phyloP scores from a whole-genome alignment of 257 asterid species.

The Salvia splendens region DNA sequence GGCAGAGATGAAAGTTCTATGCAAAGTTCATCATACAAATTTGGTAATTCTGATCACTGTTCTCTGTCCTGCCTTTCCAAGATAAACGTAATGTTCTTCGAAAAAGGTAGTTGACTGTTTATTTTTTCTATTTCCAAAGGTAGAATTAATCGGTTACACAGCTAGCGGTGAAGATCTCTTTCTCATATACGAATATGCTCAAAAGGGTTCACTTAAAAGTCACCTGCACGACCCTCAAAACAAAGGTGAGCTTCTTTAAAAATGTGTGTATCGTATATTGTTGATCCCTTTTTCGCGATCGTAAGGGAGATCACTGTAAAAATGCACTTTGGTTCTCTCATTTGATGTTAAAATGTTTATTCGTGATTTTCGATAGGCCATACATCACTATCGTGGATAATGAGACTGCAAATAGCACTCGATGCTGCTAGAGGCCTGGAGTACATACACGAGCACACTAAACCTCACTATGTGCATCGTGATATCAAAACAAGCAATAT shows the following conservation, averaged over 20 bases:
- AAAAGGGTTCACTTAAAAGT: constrained; percentile 83
- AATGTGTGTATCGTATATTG: not conserved
- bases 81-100: constrained; percentile 3
- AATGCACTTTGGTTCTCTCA: not conserved
- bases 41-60: constrained; percentile 59
- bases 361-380: constrained; percentile 54
- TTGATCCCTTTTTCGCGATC: not conserved
- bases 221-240: constrained; percentile 90
- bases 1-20: constrained; percentile 94
- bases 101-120: constrained; percentile 31
- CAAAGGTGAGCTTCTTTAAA: constrained; percentile 53
- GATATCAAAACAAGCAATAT: constrained; percentile 96
- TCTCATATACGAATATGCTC: constrained; percentile 87
- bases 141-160: constrained; percentile 92
- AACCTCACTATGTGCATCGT: constrained; percentile 93
- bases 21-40: constrained; percentile 96
- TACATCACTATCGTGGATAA: constrained; percentile 82
- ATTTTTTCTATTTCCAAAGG: constrained; percentile 56
- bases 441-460: constrained; percentile 97
- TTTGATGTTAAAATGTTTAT: constrained; percentile 9
- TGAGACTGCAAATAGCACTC: constrained; percentile 96
- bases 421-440: constrained; percentile 97
- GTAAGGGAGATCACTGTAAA: too few relatives aligned
- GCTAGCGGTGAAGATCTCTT: constrained; percentile 79
- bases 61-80: constrained; percentile 18